Percentiles rank a stretch among this genome's conserved stretches.
Conservation (phyloP, 164 flowering plant species). For the Berberis vulgaris region DNA sequence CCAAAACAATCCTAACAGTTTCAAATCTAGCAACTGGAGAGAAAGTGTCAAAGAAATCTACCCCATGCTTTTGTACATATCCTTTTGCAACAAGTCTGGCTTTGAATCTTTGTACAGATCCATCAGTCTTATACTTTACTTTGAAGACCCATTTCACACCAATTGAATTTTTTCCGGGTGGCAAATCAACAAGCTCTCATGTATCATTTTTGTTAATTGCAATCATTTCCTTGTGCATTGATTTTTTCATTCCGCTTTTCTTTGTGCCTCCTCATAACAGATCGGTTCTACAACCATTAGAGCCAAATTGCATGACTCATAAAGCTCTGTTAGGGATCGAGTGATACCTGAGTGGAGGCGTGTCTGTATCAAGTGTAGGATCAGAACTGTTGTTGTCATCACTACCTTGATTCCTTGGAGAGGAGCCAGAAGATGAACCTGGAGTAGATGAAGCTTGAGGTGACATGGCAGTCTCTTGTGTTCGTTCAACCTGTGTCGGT, state of each 20-base stretch:
- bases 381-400: background rate
- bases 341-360: background rate
- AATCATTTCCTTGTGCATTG: background rate
- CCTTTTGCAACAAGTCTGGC: background rate
- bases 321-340: background rate
- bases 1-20: background rate
- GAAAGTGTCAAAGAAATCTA: background rate
- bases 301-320: background rate
- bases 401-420: background rate
- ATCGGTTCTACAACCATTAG: background rate
- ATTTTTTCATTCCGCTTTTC: background rate
- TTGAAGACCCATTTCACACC: slow-evolving; percentile 1
- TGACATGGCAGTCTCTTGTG: background rate
- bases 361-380: background rate
- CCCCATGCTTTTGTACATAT: background rate
- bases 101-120: background rate
- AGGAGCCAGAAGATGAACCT: background rate
- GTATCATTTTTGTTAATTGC: background rate
- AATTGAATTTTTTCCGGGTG: background rate
- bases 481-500: background rate
- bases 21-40: background rate
- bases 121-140: slow-evolving; percentile 2
- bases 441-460: background rate
- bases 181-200: background rate
- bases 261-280: background rate